These are phyloP conservation scores for Tetratostichococcus sp. DNA, from an alignment of 139 green algal species.

Conservation along the genomic window DNA sequence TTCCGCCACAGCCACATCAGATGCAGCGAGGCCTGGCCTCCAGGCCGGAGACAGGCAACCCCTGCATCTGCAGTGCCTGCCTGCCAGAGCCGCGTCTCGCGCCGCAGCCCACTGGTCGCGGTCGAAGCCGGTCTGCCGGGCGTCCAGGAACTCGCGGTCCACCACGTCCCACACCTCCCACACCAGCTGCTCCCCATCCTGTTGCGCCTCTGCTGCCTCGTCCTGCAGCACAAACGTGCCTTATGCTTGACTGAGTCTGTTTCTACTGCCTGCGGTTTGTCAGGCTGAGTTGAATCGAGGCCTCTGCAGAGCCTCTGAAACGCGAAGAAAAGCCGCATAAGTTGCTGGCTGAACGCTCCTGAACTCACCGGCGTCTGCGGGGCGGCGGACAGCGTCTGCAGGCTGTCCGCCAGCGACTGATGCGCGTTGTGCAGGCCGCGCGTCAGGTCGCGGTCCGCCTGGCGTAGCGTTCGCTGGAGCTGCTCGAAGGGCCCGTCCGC, in stretches of 20 bases:
- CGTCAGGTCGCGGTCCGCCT: neutral
- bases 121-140: slow-evolving; percentile 47
- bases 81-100: slow-evolving; percentile 18
- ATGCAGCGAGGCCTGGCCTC: too few relatives aligned
- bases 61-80: neutral
- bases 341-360: too few relatives aligned
- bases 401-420: neutral
- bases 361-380: neutral
- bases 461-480: neutral
- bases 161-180: slow-evolving; percentile 74
- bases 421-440: neutral
- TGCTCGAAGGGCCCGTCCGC: neutral
- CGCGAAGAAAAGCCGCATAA: too few relatives aligned
- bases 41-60: too few relatives aligned
- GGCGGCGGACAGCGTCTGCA: neutral
- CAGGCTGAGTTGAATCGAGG: too few relatives aligned
- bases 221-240: neutral
- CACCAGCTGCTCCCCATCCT: slow-evolving; percentile 21
- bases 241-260: too few relatives aligned
- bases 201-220: neutral
- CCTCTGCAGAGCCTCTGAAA: too few relatives aligned
- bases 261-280: too few relatives aligned
- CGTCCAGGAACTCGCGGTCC: slow-evolving; percentile 69
- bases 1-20: too few relatives aligned
- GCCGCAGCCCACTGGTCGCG: slow-evolving; percentile 9